Evolutionary conservation across 805 yeast species (phyloP).

Genomic region (Yamadazyma philogaea): DNA sequence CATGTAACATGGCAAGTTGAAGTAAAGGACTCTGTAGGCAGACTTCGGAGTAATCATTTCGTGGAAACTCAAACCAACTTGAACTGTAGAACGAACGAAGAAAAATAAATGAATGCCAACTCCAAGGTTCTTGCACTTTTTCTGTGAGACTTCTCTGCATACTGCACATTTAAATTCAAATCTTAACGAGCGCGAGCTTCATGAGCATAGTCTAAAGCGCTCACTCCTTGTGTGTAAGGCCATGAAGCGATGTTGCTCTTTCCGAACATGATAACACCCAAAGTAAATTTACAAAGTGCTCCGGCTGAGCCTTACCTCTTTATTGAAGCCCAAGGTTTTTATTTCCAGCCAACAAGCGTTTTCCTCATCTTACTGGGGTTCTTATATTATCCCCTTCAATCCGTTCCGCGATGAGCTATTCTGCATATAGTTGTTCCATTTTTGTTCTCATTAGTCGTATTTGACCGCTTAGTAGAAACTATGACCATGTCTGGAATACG

Average conservation of each 20-base stretch:
- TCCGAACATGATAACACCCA: too few species aligned
- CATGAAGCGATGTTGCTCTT: too few species aligned
- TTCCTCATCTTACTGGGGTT: too few species aligned
- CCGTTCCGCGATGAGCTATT: slow-evolving; percentile 5
- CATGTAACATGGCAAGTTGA: slow-evolving; percentile 48
- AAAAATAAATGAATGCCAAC: slow-evolving; percentile 1
- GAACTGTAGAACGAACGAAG: too few species aligned
- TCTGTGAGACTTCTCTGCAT: background rate
- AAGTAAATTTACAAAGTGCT: too few species aligned
- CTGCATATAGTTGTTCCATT: slow-evolving; percentile 1
- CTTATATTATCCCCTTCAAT: too few species aligned
- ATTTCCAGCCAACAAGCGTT: too few species aligned
- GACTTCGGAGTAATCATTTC: slow-evolving; percentile 13
- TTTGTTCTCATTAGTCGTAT: background rate
- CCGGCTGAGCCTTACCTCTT: too few species aligned
- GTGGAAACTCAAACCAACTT: background rate
- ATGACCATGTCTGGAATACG: slow-evolving; percentile 1
- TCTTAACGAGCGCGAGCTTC: background rate
- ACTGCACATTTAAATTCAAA: background rate
- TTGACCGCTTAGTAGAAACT: background rate
- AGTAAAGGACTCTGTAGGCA: slow-evolving; percentile 32
- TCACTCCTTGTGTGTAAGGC: too few species aligned
- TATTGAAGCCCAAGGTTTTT: too few species aligned
- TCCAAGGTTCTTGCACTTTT: background rate
- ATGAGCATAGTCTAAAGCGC: background rate